Percentiles rank a stretch among this genome's conserved stretches.
phyloP scores from a whole-genome alignment of 768 basidiomycete species.

The Dacryopinax primogenitus region DNA sequence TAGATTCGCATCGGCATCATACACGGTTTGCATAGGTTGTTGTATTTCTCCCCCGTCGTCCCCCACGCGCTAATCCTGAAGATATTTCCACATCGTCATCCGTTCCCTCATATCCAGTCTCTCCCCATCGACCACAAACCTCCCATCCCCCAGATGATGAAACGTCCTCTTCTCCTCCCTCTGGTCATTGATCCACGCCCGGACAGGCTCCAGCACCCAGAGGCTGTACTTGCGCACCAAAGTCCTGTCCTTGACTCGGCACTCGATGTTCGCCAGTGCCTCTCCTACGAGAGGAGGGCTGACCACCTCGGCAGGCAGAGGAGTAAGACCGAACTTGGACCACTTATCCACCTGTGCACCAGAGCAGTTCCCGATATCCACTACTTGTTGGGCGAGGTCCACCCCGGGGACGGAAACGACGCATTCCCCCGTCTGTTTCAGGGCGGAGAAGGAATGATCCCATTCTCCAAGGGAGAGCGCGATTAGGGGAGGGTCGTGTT shows the following conservation, averaged over 20 bases:
- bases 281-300: conserved; percentile 1
- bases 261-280: conserved; percentile 8
- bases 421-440: conserved; percentile 9
- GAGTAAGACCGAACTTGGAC: neutral
- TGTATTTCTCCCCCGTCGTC: neutral
- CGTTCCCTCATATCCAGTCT: conserved; percentile 5
- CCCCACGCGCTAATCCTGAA: neutral
- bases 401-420: neutral
- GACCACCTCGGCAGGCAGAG: neutral
- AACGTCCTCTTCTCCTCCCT: conserved; percentile 12
- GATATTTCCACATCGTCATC: conserved; percentile 10
- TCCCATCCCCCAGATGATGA: conserved; percentile 7
- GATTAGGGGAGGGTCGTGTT: conserved; percentile 7
- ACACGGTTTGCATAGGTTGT: too few species aligned
- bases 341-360: conserved; percentile 9
- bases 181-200: neutral
- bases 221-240: conserved; percentile 4
- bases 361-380: conserved; percentile 5
- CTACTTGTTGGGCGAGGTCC: conserved; percentile 8
- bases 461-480: conserved; percentile 1
- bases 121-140: conserved; percentile 11
- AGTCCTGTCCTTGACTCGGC: neutral
- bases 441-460: conserved; percentile 8
- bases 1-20: too few species aligned
- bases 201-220: conserved; percentile 5